Conservation (phyloP, 306 rosid species). For the Erythrophleum fordii region DNA sequence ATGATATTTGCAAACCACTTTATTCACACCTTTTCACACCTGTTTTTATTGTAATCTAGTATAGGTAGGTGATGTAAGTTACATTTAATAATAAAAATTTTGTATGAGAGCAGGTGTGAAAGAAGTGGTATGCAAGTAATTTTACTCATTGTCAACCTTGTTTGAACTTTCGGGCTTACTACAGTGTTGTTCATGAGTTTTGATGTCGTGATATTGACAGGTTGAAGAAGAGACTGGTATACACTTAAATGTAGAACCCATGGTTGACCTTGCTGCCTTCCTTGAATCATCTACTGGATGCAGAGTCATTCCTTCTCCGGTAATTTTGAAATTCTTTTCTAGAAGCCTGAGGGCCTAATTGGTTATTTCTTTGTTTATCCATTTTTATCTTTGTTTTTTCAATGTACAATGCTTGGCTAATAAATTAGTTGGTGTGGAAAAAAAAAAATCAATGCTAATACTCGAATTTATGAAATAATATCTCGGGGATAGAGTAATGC, state of each 20-base stretch:
- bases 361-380: conserved; percentile 2
- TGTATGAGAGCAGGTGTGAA: neutral
- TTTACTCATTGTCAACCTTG: neutral
- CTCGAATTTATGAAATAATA: neutral
- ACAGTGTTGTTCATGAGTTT: conserved; percentile 2
- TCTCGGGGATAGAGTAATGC: neutral
- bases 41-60: neutral
- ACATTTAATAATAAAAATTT: neutral
- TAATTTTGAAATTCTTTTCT: conserved; percentile 35
- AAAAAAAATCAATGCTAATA: neutral
- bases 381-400: neutral
- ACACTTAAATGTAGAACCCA: conserved; percentile 64
- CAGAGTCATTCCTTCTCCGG: conserved; percentile 82
- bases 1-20: neutral
- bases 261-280: conserved; percentile 87
- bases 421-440: neutral
- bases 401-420: neutral
- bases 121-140: neutral
- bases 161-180: neutral
- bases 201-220: conserved; percentile 46
- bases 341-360: neutral
- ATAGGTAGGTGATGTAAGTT: neutral
- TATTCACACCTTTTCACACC: neutral
- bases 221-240: conserved; percentile 94
- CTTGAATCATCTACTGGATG: conserved; percentile 76